Evolutionary conservation across 2,329 filamentous ascomycete species (phyloP), one percentile per base, ranked within the genome.

Genomic region (Fusarium decemcellulare): DNA sequence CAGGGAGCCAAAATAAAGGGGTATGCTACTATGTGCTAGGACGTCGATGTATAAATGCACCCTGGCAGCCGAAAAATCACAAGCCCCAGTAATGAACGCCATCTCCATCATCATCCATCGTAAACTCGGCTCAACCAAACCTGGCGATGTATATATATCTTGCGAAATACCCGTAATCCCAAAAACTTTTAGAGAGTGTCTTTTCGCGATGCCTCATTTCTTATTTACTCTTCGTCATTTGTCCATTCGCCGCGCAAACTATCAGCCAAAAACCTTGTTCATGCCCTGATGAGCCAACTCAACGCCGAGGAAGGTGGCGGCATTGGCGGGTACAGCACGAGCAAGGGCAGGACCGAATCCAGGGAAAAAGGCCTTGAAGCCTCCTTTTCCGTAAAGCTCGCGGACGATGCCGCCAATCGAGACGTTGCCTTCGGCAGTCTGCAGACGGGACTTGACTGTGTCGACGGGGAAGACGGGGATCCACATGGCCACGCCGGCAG

Each of bases 381-480:
- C 96, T 34, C 95, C 95, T 75, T 85, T 91, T 37, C 85, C 90
- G 78, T 97, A 97, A n/a, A 99, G 85, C 58, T 94, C 90, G 70
- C 88, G 87, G 54, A 99, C 88, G 34, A 96, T 93, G 8, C 92
- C 91, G 15, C 90, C 88, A 54, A 99, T 89, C 0, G 92, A 93
- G 52, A 94, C 91, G 72, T 92, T 92, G 51, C 94, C 94, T 76
- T 96, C 93, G 43, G 94, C 94, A 44, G 93, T 97, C 86, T 99
- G 96, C 78, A 99, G 83, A 39, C 95, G 87, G 69, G 92, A 95
- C 89, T 99, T 99, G 83, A 99, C 91, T 0, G 96, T 99, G 78
- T 99, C 96, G 70, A 99, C 88, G 23, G 96, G 96, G 88, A 99
- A 99, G 43, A 99, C 95, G 57, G 96, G 95, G 72, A 98, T 96